phyloP scores from a whole-genome alignment of 2,329 filamentous ascomycete genomes.

The Exophiala bonariae region DNA sequence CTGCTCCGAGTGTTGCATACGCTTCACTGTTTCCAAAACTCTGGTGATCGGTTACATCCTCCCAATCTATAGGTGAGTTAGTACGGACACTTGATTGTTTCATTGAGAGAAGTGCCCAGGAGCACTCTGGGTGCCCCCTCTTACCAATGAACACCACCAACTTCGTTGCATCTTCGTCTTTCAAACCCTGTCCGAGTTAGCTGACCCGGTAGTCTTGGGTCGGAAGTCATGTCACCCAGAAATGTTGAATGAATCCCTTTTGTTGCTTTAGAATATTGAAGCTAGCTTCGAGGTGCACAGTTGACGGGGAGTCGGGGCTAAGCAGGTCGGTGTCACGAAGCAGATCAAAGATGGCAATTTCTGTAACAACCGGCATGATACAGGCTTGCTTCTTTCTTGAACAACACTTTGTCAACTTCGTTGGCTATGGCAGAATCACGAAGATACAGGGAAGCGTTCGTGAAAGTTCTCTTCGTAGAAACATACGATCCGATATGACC shows the following conservation, averaged over 20 bases:
- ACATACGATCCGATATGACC: too few relatives aligned
- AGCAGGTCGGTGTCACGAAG: neutral
- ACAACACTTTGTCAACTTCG: too few relatives aligned
- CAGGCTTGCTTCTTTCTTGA: neutral
- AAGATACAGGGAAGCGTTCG: neutral
- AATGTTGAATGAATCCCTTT: conserved; percentile 3
- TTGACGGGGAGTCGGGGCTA: neutral
- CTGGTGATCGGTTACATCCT: conserved; percentile 6
- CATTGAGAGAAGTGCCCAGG: too few relatives aligned
- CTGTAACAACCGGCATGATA: conserved; percentile 3
- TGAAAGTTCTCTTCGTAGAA: too few relatives aligned
- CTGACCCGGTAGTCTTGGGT: too few relatives aligned
- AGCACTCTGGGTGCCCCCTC: neutral
- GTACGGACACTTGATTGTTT: neutral
- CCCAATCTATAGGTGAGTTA: conserved; percentile 4
- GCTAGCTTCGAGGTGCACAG: neutral
- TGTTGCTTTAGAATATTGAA: conserved; percentile 2
- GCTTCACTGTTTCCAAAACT: conserved; percentile 4
- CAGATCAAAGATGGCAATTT: conserved; percentile 7
- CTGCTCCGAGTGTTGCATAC: neutral
- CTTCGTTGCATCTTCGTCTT: neutral
- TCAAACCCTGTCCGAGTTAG: too few relatives aligned
- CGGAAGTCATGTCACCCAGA: conserved; percentile 1
- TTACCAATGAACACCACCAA: neutral
- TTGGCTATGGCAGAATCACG: neutral